A percentile compares a stretch with the other conserved stretches of the same genome.
Conservation (phyloP, 106 monocot genomes). For the Narthecium ossifragum region DNA sequence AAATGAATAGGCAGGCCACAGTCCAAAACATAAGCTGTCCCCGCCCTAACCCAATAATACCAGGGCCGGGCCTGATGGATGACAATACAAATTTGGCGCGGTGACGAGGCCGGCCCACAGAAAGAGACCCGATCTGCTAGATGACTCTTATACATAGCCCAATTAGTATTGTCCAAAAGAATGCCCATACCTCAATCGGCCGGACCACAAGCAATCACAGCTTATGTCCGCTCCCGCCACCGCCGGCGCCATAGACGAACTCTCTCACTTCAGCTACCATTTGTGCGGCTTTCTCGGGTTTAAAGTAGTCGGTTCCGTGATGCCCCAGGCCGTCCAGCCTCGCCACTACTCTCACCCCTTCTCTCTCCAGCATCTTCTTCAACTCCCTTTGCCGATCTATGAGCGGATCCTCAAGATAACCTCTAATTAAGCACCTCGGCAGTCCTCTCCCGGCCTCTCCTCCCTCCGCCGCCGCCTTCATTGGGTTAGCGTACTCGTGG, state of each 20-base stretch:
- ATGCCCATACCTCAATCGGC: too few relatives aligned
- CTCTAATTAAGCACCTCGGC: conserved; percentile 24
- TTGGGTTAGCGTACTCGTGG: conserved; percentile 34
- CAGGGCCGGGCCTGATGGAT: too few relatives aligned
- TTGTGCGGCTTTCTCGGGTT: conserved; percentile 1
- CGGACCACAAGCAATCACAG: too few relatives aligned
- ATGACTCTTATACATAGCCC: too few relatives aligned
- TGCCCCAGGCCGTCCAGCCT: conserved; percentile 15
- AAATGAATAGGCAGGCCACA: too few relatives aligned
- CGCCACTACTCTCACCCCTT: conserved; percentile 18
- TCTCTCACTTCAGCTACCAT: conserved; percentile 17
- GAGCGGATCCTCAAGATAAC: conserved; percentile 35
- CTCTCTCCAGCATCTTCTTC: conserved; percentile 18
- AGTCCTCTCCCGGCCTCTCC: not conserved
- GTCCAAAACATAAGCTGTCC: too few relatives aligned
- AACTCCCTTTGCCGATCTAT: conserved; percentile 40
- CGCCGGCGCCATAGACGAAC: conserved; percentile 23
- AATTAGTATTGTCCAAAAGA: too few relatives aligned
- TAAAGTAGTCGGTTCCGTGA: conserved; percentile 35
- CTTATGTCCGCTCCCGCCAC: too few relatives aligned
- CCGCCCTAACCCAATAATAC: too few relatives aligned
- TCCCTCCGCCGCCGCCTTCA: not conserved
- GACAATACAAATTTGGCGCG: too few relatives aligned
- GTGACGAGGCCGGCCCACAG: too few relatives aligned
- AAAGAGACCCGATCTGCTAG: too few relatives aligned